These are phyloP conservation scores for Ustilago sp. DNA, from an alignment of 1,284 basidiomycete species.

Conservation along the genomic window DNA sequence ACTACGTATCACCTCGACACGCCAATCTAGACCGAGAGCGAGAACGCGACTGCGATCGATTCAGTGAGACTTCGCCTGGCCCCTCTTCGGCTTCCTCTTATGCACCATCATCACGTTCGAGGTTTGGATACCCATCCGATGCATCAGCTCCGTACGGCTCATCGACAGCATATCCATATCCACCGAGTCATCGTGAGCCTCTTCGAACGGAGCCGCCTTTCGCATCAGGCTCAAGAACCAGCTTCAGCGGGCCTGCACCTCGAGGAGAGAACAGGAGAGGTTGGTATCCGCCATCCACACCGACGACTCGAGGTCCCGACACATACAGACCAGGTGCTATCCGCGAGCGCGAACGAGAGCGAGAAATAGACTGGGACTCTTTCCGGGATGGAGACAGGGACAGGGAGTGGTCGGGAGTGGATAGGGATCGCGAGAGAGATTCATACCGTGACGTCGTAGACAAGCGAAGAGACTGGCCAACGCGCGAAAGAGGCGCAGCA, in stretches of 20 bases:
- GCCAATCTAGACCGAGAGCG: constrained; percentile 31
- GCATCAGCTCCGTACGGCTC: constrained; percentile 19
- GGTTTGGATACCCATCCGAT: constrained; percentile 34
- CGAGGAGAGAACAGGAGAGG: constrained; percentile 33
- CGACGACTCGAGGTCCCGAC: constrained; percentile 35
- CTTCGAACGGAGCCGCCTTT: constrained; percentile 25
- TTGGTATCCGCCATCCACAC: constrained; percentile 27
- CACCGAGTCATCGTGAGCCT: constrained; percentile 31
- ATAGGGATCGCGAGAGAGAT: constrained; percentile 42
- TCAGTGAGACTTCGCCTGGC: constrained; percentile 37
- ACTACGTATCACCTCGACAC: constrained; percentile 34
- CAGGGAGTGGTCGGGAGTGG: constrained; percentile 33
- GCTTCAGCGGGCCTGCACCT: constrained; percentile 19
- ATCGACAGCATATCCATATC: constrained; percentile 35
- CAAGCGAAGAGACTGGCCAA: constrained; percentile 32
- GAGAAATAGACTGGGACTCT: constrained; percentile 45
- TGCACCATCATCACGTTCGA: constrained; percentile 25
- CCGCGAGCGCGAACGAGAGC: constrained; percentile 40
- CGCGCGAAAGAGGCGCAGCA: constrained; percentile 13
- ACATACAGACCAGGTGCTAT: constrained; percentile 42
- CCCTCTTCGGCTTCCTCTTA: constrained; percentile 31
- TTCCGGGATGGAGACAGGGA: constrained; percentile 48
- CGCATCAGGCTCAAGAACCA: constrained; percentile 18
- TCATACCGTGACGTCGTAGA: constrained; percentile 27
- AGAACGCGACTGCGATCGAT: constrained; percentile 41